Evolutionary conservation across 345 rosid species (phyloP), one percentile per base, ranked within the genome.

Genomic region (Carallia brachiata): DNA sequence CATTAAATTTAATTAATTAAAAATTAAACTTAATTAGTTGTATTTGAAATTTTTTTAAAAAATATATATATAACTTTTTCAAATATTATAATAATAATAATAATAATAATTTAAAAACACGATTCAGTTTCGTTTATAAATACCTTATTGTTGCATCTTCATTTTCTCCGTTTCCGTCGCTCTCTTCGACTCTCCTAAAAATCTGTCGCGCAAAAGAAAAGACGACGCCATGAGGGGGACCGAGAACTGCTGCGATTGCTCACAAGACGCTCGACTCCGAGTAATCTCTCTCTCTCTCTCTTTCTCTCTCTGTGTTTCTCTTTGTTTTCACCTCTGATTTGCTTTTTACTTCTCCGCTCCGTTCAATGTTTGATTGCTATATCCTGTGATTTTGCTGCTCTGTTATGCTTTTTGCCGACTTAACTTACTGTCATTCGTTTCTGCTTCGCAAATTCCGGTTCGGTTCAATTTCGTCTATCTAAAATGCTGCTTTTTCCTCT

Each of bases 201-300:
- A 17, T 4, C 2, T n/a, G 15, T 28, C 27, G 15, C 40, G 2
- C 28, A 7, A 15, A 2, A 37, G 55, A 3, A n/a, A 13, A 40
- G 61, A 55, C 30, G 65, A 53, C 55, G 67, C 67, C 62, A 82
- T 82, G 82, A 78, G 53, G 73, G 73, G 80, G 73, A 67, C 81
- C 68, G 7, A 75, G 57, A 70, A 60, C 32, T 59, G 79, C 58
- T 58, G 40, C 64, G 37, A 8, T 80, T 52, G 74, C 84, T 74
- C 72, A 57, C 40, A 82, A 82, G 73, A 79, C 60, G 68, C 66
- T 44, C 8, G 69, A 48, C 18, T 7, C 76, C 5, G 67, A 50
- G 85, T 78, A 62, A 55, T 67, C 48, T 40, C 17, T 61, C 61
- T 36, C 15, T 12, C 52, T 59, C 31, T 59, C 6, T 28, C 0